phyloP scores from a whole-genome alignment of 352 stramenopile genomes.

The Phytophthora foliorum region DNA sequence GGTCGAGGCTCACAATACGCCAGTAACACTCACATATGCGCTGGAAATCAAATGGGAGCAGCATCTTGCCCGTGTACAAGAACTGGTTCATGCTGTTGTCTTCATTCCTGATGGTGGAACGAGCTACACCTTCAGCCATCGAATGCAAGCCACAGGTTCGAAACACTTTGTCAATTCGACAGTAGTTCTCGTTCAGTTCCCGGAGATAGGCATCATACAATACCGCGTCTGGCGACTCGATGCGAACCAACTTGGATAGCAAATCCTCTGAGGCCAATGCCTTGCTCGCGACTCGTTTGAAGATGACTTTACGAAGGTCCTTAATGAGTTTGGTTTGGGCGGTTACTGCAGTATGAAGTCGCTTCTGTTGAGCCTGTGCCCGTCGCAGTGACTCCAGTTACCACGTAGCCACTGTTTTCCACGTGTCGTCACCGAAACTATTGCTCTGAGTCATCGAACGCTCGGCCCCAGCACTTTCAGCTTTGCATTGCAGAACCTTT shows the following conservation, averaged over 20 bases:
- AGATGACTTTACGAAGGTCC: constrained; percentile 8
- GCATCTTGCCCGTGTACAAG: constrained; percentile 2
- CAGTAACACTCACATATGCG: neutral
- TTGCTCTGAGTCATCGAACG: neutral
- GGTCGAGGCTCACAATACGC: neutral
- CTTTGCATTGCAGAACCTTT: neutral
- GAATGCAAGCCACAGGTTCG: neutral
- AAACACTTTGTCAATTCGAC: constrained; percentile 20
- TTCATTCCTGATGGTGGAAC: neutral
- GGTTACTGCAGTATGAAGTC: constrained; percentile 2
- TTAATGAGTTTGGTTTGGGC: constrained; percentile 5
- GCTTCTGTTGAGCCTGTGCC: constrained; percentile 2
- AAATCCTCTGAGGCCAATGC: neutral
- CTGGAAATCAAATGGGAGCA: constrained; percentile 4
- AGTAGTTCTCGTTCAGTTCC: constrained; percentile 20
- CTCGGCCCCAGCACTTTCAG: neutral
- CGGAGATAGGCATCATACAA: constrained; percentile 2
- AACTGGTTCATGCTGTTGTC: neutral
- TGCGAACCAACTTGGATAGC: neutral
- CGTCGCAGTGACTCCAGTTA: constrained; percentile 6
- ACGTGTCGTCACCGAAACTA: neutral
- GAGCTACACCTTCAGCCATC: neutral
- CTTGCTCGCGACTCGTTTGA: neutral
- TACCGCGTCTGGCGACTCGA: neutral
- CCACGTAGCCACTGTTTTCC: constrained; percentile 8